Evolutionary conservation across 2,329 filamentous ascomycete species (phyloP), one percentile per base, ranked within the genome.

Genomic region (Capronia coronata): DNA sequence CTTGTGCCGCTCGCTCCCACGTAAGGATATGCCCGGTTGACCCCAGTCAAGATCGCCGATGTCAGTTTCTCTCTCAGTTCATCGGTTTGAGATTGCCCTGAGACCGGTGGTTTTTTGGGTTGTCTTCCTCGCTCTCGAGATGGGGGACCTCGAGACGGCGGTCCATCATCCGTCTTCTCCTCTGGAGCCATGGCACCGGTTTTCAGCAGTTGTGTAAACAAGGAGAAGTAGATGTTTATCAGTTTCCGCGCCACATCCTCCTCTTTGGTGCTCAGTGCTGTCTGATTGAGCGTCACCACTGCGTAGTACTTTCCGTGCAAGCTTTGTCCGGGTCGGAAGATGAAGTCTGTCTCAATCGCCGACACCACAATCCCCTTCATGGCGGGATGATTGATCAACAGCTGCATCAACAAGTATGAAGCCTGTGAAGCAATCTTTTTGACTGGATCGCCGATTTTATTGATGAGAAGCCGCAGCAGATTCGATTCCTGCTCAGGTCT

Each of bases 401-500:
- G 75, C 65, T 98, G 93, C 45, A 98, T 75, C n/a, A 98, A 75
- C 38, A 97, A 77, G 67, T 95, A 94, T 0, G 93, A 97, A 1
- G 91, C 85, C 52, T 90, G 82, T 2, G 93, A 98, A 1, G 93
- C 84, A 61, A 98, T 94, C 69, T 97, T 98, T 65, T 89, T 89
- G 58, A 94, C 88, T 38, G 86, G 87, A 65, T 98, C 93, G 61
- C 94, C 91, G 21, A 98, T 79, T 69, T 98, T 98, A 74, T 97
- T 97, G 59, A 98, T 88, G 50, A 98, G 72, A 48, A 98, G 74
- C 46, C 91, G 83, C 53, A 98, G 74, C 55, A 98, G 72, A 65
- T 98, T 98, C 48, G 91, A 85, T 68, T 98, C 93, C 65, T 98
- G 93, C 68, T 98, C 93, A 0, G 93, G 91, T 70, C 95, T 98